phyloP scores from a whole-genome alignment of 495 filamentous ascomycete species.

The Cladorrhinum samala region DNA sequence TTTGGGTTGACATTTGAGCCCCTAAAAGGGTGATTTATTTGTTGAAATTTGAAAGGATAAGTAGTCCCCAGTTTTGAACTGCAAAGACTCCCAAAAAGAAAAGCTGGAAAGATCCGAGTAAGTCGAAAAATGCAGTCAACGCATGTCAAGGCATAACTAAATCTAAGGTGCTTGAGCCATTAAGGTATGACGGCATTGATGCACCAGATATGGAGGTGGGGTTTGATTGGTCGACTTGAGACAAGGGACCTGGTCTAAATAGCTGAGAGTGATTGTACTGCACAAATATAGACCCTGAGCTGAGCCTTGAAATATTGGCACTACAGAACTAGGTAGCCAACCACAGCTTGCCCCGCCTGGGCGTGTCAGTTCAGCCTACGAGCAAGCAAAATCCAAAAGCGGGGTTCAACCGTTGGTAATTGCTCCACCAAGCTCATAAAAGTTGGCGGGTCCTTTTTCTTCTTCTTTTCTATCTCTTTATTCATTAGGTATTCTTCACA shows the following conservation, averaged over 20 bases:
- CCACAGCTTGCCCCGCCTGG: background rate
- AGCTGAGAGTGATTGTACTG: background rate
- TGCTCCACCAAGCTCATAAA: background rate
- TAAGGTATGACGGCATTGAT: background rate
- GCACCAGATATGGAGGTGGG: background rate
- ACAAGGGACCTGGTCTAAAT: background rate
- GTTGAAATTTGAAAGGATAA: slow-evolving; percentile 4
- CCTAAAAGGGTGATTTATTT: no score
- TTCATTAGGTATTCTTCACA: background rate
- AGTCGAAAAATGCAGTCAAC: no score
- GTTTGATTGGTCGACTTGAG: background rate
- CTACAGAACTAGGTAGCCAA: no score
- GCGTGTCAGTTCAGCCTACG: background rate
- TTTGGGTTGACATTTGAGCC: slow-evolving; percentile 6
- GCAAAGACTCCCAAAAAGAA: no score
- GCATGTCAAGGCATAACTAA: no score
- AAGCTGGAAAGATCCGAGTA: no score
- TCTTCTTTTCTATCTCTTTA: background rate
- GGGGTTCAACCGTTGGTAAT: slow-evolving; percentile 9
- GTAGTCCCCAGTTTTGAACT: no score
- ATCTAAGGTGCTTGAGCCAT: background rate
- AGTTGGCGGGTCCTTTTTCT: slow-evolving; percentile 1
- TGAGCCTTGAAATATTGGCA: no score
- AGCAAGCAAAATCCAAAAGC: background rate
- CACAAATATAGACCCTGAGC: background rate